phyloP scores from a whole-genome alignment of 2,329 filamentous ascomycete species.

The Colletotrichum filicis region DNA sequence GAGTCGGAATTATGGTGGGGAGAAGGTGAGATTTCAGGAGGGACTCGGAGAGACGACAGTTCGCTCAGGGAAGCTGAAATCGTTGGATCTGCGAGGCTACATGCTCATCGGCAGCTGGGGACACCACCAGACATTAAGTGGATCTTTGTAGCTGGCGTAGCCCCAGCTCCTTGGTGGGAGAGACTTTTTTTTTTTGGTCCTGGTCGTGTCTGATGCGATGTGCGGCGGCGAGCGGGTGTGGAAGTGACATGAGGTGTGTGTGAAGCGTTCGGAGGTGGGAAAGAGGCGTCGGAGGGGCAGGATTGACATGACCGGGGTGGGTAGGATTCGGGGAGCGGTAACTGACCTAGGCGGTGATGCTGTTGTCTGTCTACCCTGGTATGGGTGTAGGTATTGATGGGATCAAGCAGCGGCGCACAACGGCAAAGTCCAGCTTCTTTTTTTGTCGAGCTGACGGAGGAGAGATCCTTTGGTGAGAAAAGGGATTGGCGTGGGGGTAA shows the following conservation, averaged over 20 bases:
- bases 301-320: slow-evolving; percentile 26
- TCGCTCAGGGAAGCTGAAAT: slow-evolving; percentile 36
- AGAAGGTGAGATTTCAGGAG: slow-evolving; percentile 37
- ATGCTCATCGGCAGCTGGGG: slow-evolving; percentile 36
- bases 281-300: slow-evolving; percentile 17
- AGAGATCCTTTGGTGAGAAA: slow-evolving; percentile 3
- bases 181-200: slow-evolving; percentile 5
- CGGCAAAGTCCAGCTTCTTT: slow-evolving; percentile 33
- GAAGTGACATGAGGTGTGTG: slow-evolving; percentile 22
- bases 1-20: slow-evolving; percentile 35
- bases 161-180: slow-evolving; percentile 30
- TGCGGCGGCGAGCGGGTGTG: slow-evolving; percentile 13
- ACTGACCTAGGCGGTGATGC: slow-evolving; percentile 28
- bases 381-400: not conserved
- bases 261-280: slow-evolving; percentile 12
- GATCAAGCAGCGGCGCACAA: slow-evolving; percentile 18
- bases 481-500: not conserved
- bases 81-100: slow-evolving; percentile 39
- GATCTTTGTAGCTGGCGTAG: slow-evolving; percentile 32
- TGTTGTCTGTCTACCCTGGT: slow-evolving; percentile 7
- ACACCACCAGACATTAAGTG: slow-evolving; percentile 41
- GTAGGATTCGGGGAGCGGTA: slow-evolving; percentile 13
- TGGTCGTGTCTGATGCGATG: not conserved
- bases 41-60: slow-evolving; percentile 30
- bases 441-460: slow-evolving; percentile 22